Base-by-base conservation (phyloP, 75 land plant species). In the Larix kaempferi region DNA sequence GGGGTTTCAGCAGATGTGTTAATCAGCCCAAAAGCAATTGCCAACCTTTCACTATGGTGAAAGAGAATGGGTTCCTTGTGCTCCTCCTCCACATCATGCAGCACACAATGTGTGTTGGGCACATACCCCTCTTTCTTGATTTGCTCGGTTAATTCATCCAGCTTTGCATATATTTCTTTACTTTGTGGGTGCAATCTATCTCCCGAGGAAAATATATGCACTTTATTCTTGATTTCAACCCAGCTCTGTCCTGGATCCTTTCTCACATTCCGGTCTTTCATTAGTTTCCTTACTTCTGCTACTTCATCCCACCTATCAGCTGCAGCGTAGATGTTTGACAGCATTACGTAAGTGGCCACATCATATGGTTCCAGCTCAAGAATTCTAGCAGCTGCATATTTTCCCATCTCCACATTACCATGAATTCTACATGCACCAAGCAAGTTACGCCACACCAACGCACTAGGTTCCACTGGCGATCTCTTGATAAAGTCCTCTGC, bases 381-480 rank as follows among this genome's bases (percentile, higher is more conserved):
- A 21, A 85, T 71, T 15, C 21, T 61, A 22, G 27, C 6, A 33
- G 81, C 60, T 15, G n/a, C 77, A 58, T 65, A 63, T 39, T 83
- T 73, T 8, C 79, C 88, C 17, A 77, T 75, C 58, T 78, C 81
- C 10, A 74, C 27, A 15, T 83, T 74, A 21, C 26, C 41, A 67
- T 85, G 84, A 65, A 79, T 76, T 74, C 56, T 78, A 71, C 87
- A 85, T 73, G 87, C 85, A 25, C 81, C 64, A 64, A 88, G 85
- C 69, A 88, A 74, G 27, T 84, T 71, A 39, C 84, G 72, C 87
- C 84, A 88, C 12, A 82, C 79, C 13, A 77, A 79, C 13, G 74
- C 56, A 60, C 78, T 83, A 33, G 90, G 83, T 74, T 76, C 72
- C 7, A 81, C 5, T 1, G 88, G 91, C 88, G 86, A 83, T 33